Evolutionary conservation across 768 basidiomycete species (phyloP).

Genomic region (Crassisporium funariophilum): DNA sequence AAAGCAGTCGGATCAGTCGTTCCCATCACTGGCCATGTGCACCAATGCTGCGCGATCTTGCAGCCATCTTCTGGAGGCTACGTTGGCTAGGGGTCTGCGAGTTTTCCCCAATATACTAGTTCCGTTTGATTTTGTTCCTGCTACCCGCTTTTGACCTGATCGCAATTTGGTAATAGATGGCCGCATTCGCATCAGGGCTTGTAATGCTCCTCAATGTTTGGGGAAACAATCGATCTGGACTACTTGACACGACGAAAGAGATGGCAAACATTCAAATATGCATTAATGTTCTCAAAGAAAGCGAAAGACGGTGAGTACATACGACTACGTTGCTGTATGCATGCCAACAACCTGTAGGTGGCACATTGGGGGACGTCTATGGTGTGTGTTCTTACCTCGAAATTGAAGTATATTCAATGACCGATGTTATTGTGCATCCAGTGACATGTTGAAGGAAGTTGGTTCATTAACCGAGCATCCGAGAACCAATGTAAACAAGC

Average conservation of each 20-base stretch:
- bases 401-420: slow-evolving; percentile 14
- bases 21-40: slow-evolving; percentile 67
- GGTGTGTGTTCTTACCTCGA: slow-evolving; percentile 29
- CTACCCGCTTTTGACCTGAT: neutral
- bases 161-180: slow-evolving; percentile 22
- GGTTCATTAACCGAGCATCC: slow-evolving; percentile 52
- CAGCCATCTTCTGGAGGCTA: slow-evolving; percentile 64
- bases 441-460: slow-evolving; percentile 63
- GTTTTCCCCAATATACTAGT: slow-evolving; percentile 36
- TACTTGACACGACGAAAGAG: slow-evolving; percentile 43
- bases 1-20: slow-evolving; percentile 40
- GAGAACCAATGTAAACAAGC: slow-evolving; percentile 44
- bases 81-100: slow-evolving; percentile 35
- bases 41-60: slow-evolving; percentile 74
- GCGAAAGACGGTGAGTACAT: slow-evolving; percentile 35
- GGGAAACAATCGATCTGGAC: slow-evolving; percentile 45
- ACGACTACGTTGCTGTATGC: neutral
- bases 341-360: slow-evolving; percentile 25
- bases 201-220: slow-evolving; percentile 61
- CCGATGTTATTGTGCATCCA: slow-evolving; percentile 23
- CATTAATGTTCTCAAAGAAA: slow-evolving; percentile 43
- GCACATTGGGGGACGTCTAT: slow-evolving; percentile 39
- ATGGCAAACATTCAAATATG: slow-evolving; percentile 55
- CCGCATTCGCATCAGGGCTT: slow-evolving; percentile 41
- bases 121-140: slow-evolving; percentile 1